Conservation (phyloP, 805 yeast genomes). For the Kodamaea restingae region DNA sequence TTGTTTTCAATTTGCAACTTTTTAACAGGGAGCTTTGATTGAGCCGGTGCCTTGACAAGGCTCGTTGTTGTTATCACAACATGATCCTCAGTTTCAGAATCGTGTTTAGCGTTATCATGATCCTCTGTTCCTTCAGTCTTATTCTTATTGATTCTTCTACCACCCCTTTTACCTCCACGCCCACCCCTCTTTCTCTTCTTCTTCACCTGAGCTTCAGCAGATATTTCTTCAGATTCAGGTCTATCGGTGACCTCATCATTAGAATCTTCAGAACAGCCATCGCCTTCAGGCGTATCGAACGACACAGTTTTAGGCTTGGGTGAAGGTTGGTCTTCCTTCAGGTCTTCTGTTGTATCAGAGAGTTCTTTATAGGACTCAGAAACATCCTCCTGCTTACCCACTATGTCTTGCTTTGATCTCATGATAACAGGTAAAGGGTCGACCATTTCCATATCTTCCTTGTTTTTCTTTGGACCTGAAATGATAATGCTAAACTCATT, state of each 20-base stretch:
- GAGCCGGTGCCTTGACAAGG: constrained; percentile 21
- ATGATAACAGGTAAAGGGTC: constrained; percentile 1
- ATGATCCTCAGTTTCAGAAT: constrained; percentile 2
- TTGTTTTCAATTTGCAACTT: constrained; percentile 45
- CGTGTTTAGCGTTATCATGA: constrained; percentile 2
- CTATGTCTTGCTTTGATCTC: not conserved
- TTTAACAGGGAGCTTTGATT: constrained; percentile 19
- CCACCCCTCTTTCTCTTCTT: constrained; percentile 79
- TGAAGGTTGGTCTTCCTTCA: not conserved
- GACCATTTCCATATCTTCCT: constrained; percentile 4
- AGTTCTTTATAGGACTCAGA: not conserved
- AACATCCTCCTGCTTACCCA: not conserved
- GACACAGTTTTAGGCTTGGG: constrained; percentile 19
- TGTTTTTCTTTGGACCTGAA: constrained; percentile 5
- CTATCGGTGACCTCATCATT: constrained; percentile 13
- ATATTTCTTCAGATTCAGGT: constrained; percentile 5
- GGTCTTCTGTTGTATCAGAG: constrained; percentile 4
- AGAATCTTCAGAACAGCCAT: constrained; percentile 12
- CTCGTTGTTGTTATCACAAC: constrained; percentile 26
- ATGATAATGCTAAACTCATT: constrained; percentile 9
- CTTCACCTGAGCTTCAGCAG: constrained; percentile 19
- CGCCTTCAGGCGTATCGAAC: constrained; percentile 16
- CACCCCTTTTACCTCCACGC: constrained; percentile 71
- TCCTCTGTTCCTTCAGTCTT: constrained; percentile 15
- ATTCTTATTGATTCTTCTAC: constrained; percentile 32